Conservation (phyloP, 2,329 filamentous ascomycete genomes). For the Leptographium procerum region DNA sequence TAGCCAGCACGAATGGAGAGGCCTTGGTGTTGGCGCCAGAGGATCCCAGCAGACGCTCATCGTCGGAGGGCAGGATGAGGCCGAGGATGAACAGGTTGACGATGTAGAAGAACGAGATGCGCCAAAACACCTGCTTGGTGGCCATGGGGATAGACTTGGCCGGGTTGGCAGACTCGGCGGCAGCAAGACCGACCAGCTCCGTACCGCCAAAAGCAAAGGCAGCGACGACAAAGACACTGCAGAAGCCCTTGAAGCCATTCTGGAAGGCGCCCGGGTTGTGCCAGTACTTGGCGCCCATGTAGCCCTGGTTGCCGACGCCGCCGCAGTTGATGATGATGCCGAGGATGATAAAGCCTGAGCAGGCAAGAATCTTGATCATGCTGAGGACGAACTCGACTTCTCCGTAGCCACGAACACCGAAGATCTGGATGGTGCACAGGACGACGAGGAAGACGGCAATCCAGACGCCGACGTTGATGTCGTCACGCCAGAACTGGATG, state of each 20-base stretch:
- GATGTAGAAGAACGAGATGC: slow-evolving; percentile 41
- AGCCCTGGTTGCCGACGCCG: slow-evolving; percentile 42
- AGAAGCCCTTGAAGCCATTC: slow-evolving; percentile 39
- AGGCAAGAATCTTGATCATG: slow-evolving; percentile 45
- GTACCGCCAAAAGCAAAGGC: slow-evolving; percentile 41
- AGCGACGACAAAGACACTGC: slow-evolving; percentile 38
- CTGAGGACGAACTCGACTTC: slow-evolving; percentile 49
- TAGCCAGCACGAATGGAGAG: slow-evolving; percentile 41
- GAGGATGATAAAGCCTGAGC: slow-evolving; percentile 53
- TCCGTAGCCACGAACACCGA: slow-evolving; percentile 45
- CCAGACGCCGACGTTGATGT: slow-evolving; percentile 42
- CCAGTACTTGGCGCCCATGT: slow-evolving; percentile 53
- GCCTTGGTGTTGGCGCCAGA: slow-evolving; percentile 30
- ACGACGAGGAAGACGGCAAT: slow-evolving; percentile 43
- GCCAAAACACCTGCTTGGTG: slow-evolving; percentile 43
- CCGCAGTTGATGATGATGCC: slow-evolving; percentile 49
- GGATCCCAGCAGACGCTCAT: slow-evolving; percentile 26
- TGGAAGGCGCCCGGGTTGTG: slow-evolving; percentile 42
- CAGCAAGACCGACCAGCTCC: slow-evolving; percentile 40
- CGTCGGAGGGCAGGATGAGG: slow-evolving; percentile 33
- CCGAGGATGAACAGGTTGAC: slow-evolving; percentile 39
- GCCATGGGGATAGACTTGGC: slow-evolving; percentile 35
- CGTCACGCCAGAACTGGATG: slow-evolving; percentile 39
- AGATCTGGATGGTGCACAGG: slow-evolving; percentile 39
- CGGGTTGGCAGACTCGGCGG: slow-evolving; percentile 38